These are phyloP conservation scores for Leccinum huronense DNA, from an alignment of 1,284 basidiomycete genomes.

Conservation along the genomic window DNA sequence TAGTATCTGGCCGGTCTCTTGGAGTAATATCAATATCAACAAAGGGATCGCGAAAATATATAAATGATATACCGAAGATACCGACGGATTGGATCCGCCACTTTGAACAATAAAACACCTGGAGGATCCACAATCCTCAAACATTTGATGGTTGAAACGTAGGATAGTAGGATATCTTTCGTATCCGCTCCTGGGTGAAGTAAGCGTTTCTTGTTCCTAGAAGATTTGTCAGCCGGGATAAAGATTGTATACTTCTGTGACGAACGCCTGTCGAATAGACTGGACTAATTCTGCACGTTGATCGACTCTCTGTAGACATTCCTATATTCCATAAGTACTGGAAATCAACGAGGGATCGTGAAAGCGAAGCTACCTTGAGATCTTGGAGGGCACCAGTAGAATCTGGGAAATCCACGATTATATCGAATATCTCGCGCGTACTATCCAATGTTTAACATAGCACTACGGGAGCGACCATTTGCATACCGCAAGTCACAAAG, in stretches of 20 bases:
- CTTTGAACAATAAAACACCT: conserved; percentile 88
- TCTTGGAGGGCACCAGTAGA: conserved; percentile 87
- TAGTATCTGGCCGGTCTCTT: conserved; percentile 86
- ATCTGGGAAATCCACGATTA: conserved; percentile 92
- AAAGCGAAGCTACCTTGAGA: conserved; percentile 58
- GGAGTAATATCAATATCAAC: conserved; percentile 7
- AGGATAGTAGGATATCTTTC: conserved; percentile 86
- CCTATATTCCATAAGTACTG: conserved; percentile 40
- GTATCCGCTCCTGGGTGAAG: conserved; percentile 97
- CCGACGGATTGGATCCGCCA: conserved; percentile 84
- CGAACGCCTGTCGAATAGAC: conserved; percentile 69
- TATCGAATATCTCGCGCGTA: conserved; percentile 89
- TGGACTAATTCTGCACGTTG: conserved; percentile 70
- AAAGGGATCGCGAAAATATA: not conserved
- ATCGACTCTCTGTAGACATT: conserved; percentile 77
- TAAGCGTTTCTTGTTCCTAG: conserved; percentile 80
- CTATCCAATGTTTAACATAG: conserved; percentile 40
- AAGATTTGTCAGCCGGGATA: conserved; percentile 9
- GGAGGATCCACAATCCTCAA: conserved; percentile 89
- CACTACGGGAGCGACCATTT: not conserved
- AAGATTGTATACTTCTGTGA: conserved; percentile 8
- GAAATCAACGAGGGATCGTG: conserved; percentile 1
- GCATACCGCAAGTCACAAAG: conserved; percentile 80
- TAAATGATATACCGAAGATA: conserved; percentile 66
- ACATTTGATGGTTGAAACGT: conserved; percentile 93